phyloP scores from a whole-genome alignment of 306 rosid species.

The Cicer chorassanicum region DNA sequence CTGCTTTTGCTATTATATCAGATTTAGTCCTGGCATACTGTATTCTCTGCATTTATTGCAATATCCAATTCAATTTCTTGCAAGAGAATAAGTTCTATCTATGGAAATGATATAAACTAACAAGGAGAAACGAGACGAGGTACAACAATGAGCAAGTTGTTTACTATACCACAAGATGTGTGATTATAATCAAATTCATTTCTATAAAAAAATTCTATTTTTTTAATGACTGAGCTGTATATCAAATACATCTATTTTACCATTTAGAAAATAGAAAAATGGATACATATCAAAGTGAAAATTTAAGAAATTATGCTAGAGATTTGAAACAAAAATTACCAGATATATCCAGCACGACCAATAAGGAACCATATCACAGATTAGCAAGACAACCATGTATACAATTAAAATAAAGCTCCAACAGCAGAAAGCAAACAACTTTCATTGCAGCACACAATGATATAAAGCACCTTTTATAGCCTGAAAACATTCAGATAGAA shows the following conservation, averaged over 20 bases:
- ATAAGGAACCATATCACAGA: not conserved
- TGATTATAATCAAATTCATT: constrained; percentile 8
- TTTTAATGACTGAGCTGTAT: not conserved
- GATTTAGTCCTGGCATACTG: constrained; percentile 93
- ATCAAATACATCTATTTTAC: not conserved
- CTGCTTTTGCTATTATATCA: constrained; percentile 80
- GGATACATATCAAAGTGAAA: not conserved
- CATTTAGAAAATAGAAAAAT: not conserved
- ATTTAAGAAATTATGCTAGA: not conserved
- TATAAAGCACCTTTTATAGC: not conserved
- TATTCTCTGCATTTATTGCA: constrained; percentile 66
- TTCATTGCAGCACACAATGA: constrained; percentile 18
- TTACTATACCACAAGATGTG: not conserved
- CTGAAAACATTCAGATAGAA: constrained; percentile 26
- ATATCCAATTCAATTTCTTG: constrained; percentile 35
- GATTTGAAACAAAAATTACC: constrained; percentile 3
- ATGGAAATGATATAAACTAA: not conserved
- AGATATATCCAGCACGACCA: not conserved
- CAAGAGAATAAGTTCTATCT: constrained; percentile 28
- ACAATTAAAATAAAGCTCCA: constrained; percentile 34
- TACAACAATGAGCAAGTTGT: constrained; percentile 25
- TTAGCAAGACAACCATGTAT: not conserved
- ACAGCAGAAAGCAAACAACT: not conserved
- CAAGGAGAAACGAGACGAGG: not conserved
- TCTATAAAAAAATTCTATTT: not conserved